phyloP scores from a whole-genome alignment of 495 filamentous ascomycete genomes.

The Podospora pseudopauciseta region DNA sequence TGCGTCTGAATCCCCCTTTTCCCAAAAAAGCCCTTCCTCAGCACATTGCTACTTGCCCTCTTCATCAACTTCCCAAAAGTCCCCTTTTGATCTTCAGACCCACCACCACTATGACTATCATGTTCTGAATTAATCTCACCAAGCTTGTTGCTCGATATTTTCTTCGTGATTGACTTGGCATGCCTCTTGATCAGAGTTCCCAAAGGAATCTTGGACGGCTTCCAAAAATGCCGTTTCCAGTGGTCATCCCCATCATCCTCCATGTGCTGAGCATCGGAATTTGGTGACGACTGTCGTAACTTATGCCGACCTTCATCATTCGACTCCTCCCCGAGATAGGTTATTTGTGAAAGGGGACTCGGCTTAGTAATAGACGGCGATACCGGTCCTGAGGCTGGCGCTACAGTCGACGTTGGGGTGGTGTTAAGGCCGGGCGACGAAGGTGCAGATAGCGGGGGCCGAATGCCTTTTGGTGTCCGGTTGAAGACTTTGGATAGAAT shows the following conservation, averaged over 20 bases:
- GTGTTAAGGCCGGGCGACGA: not conserved
- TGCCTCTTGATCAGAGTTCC: not conserved
- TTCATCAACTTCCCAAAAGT: conserved; percentile 9
- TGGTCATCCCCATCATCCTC: not conserved
- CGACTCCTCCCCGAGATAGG: not conserved
- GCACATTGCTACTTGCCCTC: conserved; percentile 11
- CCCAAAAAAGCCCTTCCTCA: conserved; percentile 7
- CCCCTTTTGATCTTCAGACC: not conserved
- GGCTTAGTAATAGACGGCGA: not conserved
- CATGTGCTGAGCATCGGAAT: not conserved
- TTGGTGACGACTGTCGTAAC: not conserved
- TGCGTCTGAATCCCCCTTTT: not conserved
- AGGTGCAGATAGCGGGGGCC: not conserved
- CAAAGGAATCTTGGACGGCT: not conserved
- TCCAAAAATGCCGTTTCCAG: not conserved
- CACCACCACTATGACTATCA: not conserved
- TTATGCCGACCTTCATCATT: not conserved
- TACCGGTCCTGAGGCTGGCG: not conserved
- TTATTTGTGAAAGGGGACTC: not conserved
- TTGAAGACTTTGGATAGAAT: not conserved
- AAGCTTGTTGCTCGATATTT: not conserved
- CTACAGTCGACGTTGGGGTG: not conserved
- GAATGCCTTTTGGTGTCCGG: not conserved
- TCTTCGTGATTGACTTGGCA: not conserved
- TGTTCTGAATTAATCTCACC: not conserved